phyloP scores from a whole-genome alignment of 2,329 filamentous ascomycete genomes.

The Thermothelomyces thermophilus region DNA sequence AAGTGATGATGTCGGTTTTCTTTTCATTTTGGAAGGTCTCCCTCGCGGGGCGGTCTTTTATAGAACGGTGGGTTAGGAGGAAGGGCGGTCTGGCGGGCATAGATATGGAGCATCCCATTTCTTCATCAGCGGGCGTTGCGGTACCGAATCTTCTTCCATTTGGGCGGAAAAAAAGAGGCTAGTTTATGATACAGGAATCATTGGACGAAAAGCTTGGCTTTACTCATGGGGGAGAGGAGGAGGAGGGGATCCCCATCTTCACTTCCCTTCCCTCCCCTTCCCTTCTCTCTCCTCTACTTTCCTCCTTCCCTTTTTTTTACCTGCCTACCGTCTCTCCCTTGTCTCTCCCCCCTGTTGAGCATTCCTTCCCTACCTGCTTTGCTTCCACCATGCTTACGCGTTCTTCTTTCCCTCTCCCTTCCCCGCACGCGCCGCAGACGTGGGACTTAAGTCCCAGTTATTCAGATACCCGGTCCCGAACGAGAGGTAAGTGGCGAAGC shows the following conservation, averaged over 20 bases:
- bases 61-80: conserved; percentile 3
- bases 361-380: background rate
- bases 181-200: background rate
- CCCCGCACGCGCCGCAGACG: conserved; percentile 24
- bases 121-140: conserved; percentile 17
- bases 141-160: background rate
- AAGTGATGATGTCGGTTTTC: background rate
- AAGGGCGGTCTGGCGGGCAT: background rate
- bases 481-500: conserved; percentile 81
- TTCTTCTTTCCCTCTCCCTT: conserved; percentile 16
- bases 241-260: no score
- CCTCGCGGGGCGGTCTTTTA: background rate
- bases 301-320: no score
- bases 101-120: conserved; percentile 3
- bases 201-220: background rate
- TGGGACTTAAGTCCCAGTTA: conserved; percentile 50
- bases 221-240: background rate
- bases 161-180: background rate
- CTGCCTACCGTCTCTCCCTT: background rate
- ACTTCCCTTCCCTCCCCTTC: no score
- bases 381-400: background rate
- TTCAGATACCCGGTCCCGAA: conserved; percentile 63
- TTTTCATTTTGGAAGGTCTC: no score
- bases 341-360: background rate
- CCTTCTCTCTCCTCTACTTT: no score